A percentile compares a stretch with the other conserved stretches of the same genome.
These are phyloP conservation scores for Primulina huaijiensis DNA, from an alignment of 257 asterid species.

Conservation along the genomic window DNA sequence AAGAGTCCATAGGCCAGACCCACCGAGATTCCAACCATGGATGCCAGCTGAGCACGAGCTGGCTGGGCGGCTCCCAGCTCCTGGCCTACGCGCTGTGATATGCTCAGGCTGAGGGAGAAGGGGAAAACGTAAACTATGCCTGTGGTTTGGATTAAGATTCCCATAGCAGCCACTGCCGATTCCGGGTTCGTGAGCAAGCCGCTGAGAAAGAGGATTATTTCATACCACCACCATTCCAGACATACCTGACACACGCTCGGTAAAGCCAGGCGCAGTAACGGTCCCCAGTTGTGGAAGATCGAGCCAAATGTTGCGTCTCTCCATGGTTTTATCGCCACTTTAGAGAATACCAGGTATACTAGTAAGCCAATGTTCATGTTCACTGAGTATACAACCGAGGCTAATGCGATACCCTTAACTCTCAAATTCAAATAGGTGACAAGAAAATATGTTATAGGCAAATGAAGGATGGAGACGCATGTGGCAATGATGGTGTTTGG, in stretches of 20 bases:
- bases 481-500: conserved; percentile 60
- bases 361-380: conserved; percentile 60
- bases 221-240: conserved; percentile 91
- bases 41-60: conserved; percentile 49
- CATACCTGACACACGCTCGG: conserved; percentile 70
- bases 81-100: conserved; percentile 73
- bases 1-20: conserved; percentile 41
- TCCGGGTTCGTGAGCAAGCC: conserved; percentile 59
- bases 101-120: conserved; percentile 52
- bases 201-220: conserved; percentile 59
- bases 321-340: conserved; percentile 72
- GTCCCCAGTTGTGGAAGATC: conserved; percentile 57
- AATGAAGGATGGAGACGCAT: conserved; percentile 48
- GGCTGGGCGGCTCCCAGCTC: conserved; percentile 70
- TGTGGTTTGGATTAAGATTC: conserved; percentile 69
- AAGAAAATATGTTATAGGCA: conserved; percentile 60
- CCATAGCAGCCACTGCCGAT: conserved; percentile 77
- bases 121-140: conserved; percentile 65
- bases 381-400: conserved; percentile 52
- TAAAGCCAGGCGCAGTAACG: conserved; percentile 48
- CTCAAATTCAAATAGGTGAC: conserved; percentile 48
- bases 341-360: conserved; percentile 47
- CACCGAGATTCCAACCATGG: conserved; percentile 39
- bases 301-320: conserved; percentile 39
- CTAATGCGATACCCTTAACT: conserved; percentile 62